phyloP scores from a whole-genome alignment of 164 flowering plant genomes.

The Berberis vulgaris region DNA sequence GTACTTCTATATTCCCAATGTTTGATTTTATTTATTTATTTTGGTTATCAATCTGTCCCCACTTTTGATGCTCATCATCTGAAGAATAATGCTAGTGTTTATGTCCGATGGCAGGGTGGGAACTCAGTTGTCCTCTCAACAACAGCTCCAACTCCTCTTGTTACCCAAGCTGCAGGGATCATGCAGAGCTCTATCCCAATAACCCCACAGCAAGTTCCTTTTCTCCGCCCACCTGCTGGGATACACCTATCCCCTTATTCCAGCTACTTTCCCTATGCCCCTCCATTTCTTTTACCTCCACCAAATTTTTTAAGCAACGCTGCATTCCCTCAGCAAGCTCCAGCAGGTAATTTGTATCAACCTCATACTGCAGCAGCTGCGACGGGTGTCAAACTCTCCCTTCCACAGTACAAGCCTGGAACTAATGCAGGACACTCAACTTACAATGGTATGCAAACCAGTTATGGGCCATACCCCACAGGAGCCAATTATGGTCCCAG shows the following conservation, averaged over 20 bases:
- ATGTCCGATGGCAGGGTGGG: slow-evolving; percentile 40
- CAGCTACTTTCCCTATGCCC: slow-evolving; percentile 63
- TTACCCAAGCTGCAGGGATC: slow-evolving; percentile 66
- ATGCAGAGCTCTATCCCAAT: slow-evolving; percentile 66
- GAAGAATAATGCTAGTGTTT: neutral
- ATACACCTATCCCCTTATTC: slow-evolving; percentile 67
- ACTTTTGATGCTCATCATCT: neutral
- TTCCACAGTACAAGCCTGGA: slow-evolving; percentile 40
- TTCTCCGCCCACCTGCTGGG: slow-evolving; percentile 71
- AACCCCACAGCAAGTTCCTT: slow-evolving; percentile 70
- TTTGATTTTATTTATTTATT: too few species aligned
- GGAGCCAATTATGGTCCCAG: slow-evolving; percentile 53
- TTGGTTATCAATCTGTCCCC: neutral
- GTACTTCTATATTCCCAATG: too few species aligned
- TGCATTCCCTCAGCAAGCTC: slow-evolving; percentile 79
- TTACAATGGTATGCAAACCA: slow-evolving; percentile 48
- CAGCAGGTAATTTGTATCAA: slow-evolving; percentile 43
- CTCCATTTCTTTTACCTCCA: slow-evolving; percentile 71
- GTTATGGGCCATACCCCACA: slow-evolving; percentile 58
- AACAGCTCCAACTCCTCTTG: slow-evolving; percentile 53
- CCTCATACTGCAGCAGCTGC: slow-evolving; percentile 38
- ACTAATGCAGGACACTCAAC: slow-evolving; percentile 48
- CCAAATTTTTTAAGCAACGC: slow-evolving; percentile 51
- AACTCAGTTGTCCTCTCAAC: slow-evolving; percentile 54
- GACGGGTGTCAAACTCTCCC: slow-evolving; percentile 52